Conservation (phyloP, 2,329 filamentous ascomycete species). For the Mollisiaceae sp. region DNA sequence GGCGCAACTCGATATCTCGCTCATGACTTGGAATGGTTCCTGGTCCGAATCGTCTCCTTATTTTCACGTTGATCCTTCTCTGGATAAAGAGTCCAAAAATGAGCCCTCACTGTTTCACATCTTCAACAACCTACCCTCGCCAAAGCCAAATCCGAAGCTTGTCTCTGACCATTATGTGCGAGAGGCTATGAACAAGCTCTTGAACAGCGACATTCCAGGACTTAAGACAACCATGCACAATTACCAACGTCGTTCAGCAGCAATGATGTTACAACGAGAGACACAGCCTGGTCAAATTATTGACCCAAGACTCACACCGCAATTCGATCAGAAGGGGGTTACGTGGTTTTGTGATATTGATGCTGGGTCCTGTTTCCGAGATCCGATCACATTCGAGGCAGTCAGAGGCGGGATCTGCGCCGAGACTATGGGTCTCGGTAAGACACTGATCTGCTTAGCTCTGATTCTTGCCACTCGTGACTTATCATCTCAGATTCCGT, state of each 20-base stretch:
- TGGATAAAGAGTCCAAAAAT: constrained; percentile 39
- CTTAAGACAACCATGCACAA: constrained; percentile 71
- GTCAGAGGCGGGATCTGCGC: constrained; percentile 78
- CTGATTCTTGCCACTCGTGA: constrained; percentile 77
- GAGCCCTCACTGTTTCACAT: constrained; percentile 66
- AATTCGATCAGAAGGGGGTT: constrained; percentile 63
- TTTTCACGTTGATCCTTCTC: constrained; percentile 48
- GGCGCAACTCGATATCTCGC: constrained; percentile 59
- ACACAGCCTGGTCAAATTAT: constrained; percentile 64
- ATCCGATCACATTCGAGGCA: constrained; percentile 76
- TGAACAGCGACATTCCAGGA: constrained; percentile 59
- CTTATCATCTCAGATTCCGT: constrained; percentile 69
- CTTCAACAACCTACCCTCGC: constrained; percentile 77
- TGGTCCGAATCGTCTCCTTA: constrained; percentile 29
- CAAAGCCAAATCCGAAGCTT: constrained; percentile 57
- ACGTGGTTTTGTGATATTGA: constrained; percentile 74
- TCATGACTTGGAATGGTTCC: constrained; percentile 58
- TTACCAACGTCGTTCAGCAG: constrained; percentile 81
- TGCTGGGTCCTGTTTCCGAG: constrained; percentile 63
- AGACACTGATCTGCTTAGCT: constrained; percentile 84
- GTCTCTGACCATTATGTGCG: constrained; percentile 57
- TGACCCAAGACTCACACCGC: constrained; percentile 73
- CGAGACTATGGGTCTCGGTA: constrained; percentile 83
- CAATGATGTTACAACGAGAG: constrained; percentile 85
- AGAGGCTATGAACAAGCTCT: constrained; percentile 59